These are phyloP conservation scores for Cordyceps pruinosa DNA, from an alignment of 2,329 filamentous ascomycete genomes.

Conservation along the genomic window DNA sequence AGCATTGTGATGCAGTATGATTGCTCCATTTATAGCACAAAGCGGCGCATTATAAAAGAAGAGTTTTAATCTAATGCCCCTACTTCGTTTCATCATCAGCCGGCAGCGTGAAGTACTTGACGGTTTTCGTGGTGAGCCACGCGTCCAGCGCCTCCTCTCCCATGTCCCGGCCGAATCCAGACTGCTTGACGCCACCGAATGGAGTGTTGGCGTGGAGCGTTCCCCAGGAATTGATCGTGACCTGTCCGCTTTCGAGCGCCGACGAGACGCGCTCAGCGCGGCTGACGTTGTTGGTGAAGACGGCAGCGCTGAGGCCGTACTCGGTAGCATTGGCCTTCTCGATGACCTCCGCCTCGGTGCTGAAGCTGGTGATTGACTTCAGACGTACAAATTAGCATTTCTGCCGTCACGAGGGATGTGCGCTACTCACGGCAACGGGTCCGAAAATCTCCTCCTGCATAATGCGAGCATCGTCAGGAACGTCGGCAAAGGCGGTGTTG, in stretches of 20 bases:
- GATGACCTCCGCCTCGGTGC: slow-evolving; percentile 23
- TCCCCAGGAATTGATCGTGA: slow-evolving; percentile 27
- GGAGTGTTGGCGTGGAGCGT: slow-evolving; percentile 19
- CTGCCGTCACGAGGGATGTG: no score
- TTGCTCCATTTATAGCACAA: no score
- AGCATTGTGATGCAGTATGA: no score
- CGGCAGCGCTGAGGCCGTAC: slow-evolving; percentile 46
- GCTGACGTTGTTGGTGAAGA: slow-evolving; percentile 47
- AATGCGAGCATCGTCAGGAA: slow-evolving; percentile 20
- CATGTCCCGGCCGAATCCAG: slow-evolving; percentile 47
- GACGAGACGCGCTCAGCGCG: slow-evolving; percentile 26
- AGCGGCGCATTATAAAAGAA: no score
- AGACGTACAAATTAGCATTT: not conserved
- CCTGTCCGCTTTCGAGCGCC: slow-evolving; percentile 26
- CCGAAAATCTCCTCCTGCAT: slow-evolving; percentile 27
- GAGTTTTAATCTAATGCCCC: no score
- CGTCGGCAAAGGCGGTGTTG: slow-evolving; percentile 25
- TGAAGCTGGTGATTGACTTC: slow-evolving; percentile 14
- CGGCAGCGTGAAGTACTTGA: not conserved
- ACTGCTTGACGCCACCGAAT: slow-evolving; percentile 48
- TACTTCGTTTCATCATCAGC: not conserved
- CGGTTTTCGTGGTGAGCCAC: slow-evolving; percentile 30
- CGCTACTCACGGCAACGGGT: slow-evolving; percentile 22
- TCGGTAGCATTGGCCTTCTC: slow-evolving; percentile 30
- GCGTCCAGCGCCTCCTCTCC: slow-evolving; percentile 33